Evolutionary conservation across 768 basidiomycete species (phyloP).

Genomic region (Porpolomopsis calyptriformis): DNA sequence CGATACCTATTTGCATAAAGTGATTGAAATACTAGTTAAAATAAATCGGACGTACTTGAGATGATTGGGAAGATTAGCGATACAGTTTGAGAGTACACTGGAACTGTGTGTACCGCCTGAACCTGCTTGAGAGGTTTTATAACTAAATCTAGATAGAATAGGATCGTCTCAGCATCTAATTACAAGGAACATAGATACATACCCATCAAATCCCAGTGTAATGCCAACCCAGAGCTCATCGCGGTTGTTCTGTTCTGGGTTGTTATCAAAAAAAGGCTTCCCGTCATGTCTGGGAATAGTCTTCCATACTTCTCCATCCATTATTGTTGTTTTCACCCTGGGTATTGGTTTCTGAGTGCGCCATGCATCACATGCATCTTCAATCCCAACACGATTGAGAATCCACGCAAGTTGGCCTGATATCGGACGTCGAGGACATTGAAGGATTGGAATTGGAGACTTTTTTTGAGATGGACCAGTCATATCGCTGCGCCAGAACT

Average conservation of each 20-base stretch:
- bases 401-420: conserved; percentile 8
- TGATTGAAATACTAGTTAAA: neutral
- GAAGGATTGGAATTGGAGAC: neutral
- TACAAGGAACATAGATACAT: neutral
- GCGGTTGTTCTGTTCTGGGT: neutral
- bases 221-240: conserved; percentile 13
- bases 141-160: conserved; percentile 8
- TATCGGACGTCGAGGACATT: conserved; percentile 10
- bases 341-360: neutral
- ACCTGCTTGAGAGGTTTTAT: conserved; percentile 10
- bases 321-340: conserved; percentile 6
- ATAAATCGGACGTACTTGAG: conserved; percentile 8
- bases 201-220: conserved; percentile 15
- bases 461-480: neutral
- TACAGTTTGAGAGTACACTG: conserved; percentile 13
- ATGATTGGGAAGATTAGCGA: conserved; percentile 11
- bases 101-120: conserved; percentile 15
- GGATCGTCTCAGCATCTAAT: neutral
- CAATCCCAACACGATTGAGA: conserved; percentile 8
- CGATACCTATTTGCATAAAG: conserved; percentile 10
- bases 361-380: conserved; percentile 11
- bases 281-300: conserved; percentile 7
- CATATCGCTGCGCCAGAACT: no score
- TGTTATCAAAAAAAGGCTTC: conserved; percentile 10
- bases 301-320: conserved; percentile 13